Conservation (phyloP, 345 rosid species). For the Populus simonii region DNA sequence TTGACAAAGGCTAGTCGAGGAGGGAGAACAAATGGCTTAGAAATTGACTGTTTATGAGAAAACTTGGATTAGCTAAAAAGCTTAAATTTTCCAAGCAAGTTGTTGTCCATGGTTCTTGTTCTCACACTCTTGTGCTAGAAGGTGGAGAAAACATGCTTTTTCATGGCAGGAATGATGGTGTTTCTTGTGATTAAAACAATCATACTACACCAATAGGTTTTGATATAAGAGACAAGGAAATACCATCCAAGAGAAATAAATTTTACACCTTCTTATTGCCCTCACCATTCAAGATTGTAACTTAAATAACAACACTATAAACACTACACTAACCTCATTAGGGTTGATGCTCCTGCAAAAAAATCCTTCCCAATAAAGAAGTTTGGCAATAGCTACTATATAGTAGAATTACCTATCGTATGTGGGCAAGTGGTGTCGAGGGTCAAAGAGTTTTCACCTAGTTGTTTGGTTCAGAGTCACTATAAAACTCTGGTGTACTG, state of each 20-base stretch:
- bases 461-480: too few relatives aligned
- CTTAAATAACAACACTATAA: conserved; percentile 41
- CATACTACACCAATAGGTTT: conserved; percentile 42
- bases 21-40: too few relatives aligned
- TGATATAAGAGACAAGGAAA: conserved; percentile 29
- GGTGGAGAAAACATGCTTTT: conserved; percentile 40
- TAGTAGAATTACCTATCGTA: too few relatives aligned
- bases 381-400: conserved; percentile 32
- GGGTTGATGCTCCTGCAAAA: conserved; percentile 43
- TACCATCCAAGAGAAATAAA: conserved; percentile 35
- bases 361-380: conserved; percentile 42
- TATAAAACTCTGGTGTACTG: too few relatives aligned
- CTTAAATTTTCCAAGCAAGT: conserved; percentile 36
- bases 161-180: conserved; percentile 39
- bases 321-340: conserved; percentile 33
- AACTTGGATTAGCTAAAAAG: neutral
- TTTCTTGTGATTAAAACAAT: conserved; percentile 39
- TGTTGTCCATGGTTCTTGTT: conserved; percentile 34
- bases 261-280: conserved; percentile 38
- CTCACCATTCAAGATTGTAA: conserved; percentile 33
- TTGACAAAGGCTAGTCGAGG: too few relatives aligned
- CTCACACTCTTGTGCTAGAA: conserved; percentile 41
- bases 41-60: too few relatives aligned
- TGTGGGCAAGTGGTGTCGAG: too few relatives aligned
- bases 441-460: too few relatives aligned